Base-by-base conservation (phyloP, 1,139 yeast genomes). In the Candida tunisiensis region DNA sequence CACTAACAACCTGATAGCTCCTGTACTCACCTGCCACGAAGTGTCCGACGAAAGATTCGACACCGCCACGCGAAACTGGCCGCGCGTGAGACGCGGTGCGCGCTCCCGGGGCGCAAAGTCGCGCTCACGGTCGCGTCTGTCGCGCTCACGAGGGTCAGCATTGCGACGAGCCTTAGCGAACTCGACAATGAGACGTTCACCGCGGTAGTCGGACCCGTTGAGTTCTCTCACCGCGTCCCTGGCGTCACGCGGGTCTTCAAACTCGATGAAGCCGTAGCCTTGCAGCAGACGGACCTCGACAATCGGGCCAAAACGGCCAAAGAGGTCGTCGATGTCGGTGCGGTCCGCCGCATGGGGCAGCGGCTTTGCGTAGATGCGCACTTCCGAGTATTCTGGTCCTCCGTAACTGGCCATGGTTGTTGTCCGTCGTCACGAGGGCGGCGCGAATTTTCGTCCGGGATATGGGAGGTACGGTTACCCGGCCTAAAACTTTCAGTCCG, bases 161-260 rank as follows among this genome's bases (percentile, higher is more conserved):
- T 22, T 23, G 9, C 15, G 28, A 24, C 24, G 32, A 29, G 36
- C 17, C 43, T 39, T 15, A 32, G 37, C 54, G 29, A 42, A 44
- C 36, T 55, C 59, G 26, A 53, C 49, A 21, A 34, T 37, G 25
- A 55, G 41, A 8, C 38, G 35, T 32, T 45, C 45, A 31, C 59
- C 59, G 30, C 42, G 41, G 36, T 45, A 42, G 16, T 43, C 45
- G 30, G 47, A 40, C 31, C 51, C 52, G 32, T 53, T 41, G 25
- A 47, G 40, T 22, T 34, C 44, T 13, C 39, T 42, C 16, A 41
- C 35, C 21, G 55, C 56, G n/a, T 33, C 33, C 25, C 31, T 31
- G 16, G 54, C 53, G 23, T 44, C 45, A 10, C 35, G 46, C 11
- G 37, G 31, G 15, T 29, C 32, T 19, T 24, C 7, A 29, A 32